Evolutionary conservation across 2,329 filamentous ascomycete genomes (phyloP), one percentile per base, ranked within the genome.

Genomic region (Sphaerulina populicola): DNA sequence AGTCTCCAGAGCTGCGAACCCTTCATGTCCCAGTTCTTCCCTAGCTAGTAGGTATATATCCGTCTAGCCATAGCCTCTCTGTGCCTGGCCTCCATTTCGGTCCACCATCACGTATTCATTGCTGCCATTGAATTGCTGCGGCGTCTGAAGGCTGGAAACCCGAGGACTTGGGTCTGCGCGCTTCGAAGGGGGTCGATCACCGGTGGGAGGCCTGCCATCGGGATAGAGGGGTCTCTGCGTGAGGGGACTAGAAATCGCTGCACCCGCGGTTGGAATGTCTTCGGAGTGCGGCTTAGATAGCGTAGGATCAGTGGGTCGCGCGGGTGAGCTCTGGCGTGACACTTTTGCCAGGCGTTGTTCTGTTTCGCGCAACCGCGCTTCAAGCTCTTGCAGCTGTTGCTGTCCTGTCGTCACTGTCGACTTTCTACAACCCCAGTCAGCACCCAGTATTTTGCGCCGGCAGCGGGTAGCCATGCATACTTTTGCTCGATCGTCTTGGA

Each of bases 341-440:
- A 58, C 70, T 38, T 66, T 61, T 12, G 65, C 65, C 40, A 97
- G 77, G 40, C 85, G 84, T 60, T 85, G 78, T 71, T 96, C 90
- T 71, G 93, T 88, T 64, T 89, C 88, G 61, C 82, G 84, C 62
- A 97, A 81, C 61, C 83, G 83, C 47, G 82, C 82, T 71, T 96
- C 88, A 63, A 97, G 83, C 51, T 83, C 82, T 69, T 94, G 84
- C 60, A 97, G 83, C 70, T 96, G 88, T 57, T 82, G 80, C 49
- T 80, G 81, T 67, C 88, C 86, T 47, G 78, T 80, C 57, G 77
- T 79, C 65, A 97, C 83, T 54, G 80, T 79, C 66, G 88, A 82
- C 72, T 93, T 93, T 71, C 89, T 95, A 68, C 57, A 29, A 4
- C 7, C 14, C 14, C 23, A 12, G 15, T 48, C 33, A 48, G 46